Conservation (phyloP, 1,284 basidiomycete genomes). For the Athelia sp. region DNA sequence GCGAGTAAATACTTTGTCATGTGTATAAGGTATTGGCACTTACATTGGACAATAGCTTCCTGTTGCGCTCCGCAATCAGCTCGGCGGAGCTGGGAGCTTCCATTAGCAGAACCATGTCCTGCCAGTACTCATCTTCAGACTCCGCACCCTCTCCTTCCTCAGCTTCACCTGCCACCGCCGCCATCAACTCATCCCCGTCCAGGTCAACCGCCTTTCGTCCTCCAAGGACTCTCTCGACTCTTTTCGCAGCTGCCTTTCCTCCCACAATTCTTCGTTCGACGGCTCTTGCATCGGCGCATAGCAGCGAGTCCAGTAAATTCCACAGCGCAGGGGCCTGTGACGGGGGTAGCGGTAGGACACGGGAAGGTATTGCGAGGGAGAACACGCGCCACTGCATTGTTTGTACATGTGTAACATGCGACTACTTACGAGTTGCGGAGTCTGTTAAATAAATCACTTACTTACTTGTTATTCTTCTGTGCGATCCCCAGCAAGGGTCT, state of each 20-base stretch:
- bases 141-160: not conserved
- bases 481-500: too few species aligned
- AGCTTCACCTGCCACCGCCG: not conserved
- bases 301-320: constrained; percentile 1
- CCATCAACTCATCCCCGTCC: not conserved
- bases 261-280: too few species aligned
- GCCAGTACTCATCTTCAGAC: not conserved
- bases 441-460: too few species aligned
- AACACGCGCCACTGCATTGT: too few species aligned
- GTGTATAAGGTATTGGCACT: not conserved
- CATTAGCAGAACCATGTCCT: not conserved
- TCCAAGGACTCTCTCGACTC: too few species aligned
- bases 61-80: not conserved
- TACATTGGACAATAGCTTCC: not conserved
- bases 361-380: too few species aligned
- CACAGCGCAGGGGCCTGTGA: constrained; percentile 11
- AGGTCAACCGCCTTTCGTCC: not conserved
- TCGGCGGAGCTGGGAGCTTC: not conserved
- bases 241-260: too few species aligned
- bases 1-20: not conserved
- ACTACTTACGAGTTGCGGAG: too few species aligned
- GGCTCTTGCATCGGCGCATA: not conserved
- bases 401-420: too few species aligned
- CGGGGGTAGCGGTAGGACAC: too few species aligned
- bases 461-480: too few species aligned